Percentiles rank a stretch among this genome's conserved stretches.
Conservation (phyloP, 306 rosid species). For the Alnus glutinosa region DNA sequence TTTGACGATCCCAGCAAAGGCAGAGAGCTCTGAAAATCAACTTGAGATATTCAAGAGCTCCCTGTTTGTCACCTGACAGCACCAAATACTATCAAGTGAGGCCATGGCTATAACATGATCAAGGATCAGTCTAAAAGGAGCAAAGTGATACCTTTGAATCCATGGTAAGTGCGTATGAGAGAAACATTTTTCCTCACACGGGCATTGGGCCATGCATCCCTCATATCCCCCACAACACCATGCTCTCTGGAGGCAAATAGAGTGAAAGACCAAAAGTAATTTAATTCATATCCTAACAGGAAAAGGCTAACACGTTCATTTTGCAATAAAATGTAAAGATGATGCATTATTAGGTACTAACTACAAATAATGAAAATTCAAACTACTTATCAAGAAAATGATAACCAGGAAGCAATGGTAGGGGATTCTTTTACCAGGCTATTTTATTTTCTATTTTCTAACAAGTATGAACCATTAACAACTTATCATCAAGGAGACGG, state of each 20-base stretch:
- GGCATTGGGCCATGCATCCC: conserved; percentile 95
- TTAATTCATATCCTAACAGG: background rate
- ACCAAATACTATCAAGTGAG: conserved; percentile 17
- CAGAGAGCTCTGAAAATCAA: conserved; percentile 90
- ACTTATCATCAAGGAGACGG: background rate
- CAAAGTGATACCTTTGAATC: conserved; percentile 74
- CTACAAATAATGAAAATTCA: background rate
- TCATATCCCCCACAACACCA: conserved; percentile 97
- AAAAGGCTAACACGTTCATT: background rate
- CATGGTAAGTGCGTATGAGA: conserved; percentile 89
- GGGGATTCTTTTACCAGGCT: background rate
- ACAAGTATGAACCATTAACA: background rate
- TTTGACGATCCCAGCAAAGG: conserved; percentile 99
- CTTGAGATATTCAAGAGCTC: conserved; percentile 85
- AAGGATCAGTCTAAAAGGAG: conserved; percentile 15
- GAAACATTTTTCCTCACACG: conserved; percentile 85
- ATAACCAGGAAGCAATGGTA: background rate
- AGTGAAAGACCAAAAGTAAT: conserved; percentile 24
- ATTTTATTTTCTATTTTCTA: background rate
- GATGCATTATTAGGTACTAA: background rate
- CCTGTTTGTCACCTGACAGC: conserved; percentile 86
- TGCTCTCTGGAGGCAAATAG: conserved; percentile 68
- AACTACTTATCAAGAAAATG: background rate
- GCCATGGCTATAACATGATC: conserved; percentile 11
- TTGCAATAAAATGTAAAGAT: background rate